Evolutionary conservation across 768 basidiomycete genomes (phyloP), one percentile per base, ranked within the genome.

Genomic region (Lactarius psammicola): DNA sequence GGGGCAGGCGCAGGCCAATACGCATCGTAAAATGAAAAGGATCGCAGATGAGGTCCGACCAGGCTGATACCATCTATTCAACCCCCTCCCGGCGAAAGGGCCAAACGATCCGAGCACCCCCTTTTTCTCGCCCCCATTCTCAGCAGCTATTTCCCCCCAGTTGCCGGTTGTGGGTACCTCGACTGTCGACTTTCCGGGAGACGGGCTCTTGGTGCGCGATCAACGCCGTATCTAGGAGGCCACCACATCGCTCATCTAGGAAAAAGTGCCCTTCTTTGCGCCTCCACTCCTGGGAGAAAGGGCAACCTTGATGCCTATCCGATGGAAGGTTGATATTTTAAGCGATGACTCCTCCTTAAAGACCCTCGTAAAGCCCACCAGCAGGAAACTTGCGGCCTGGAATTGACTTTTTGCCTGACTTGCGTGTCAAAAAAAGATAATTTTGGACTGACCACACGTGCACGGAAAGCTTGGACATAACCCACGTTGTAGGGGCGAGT

Each of bases 401-500:
- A 36, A 36, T 36, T 36, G 36, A 36, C 36, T 36, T 36, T 36
- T 36, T 36, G 11, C n/a, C n/a, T n/a, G n/a, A n/a, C n/a, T n/a
- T n/a, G n/a, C n/a, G 36, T 40, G 17, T 40, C 40, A 38, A 38
- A 38, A 38, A 38, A 38, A 38, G 38, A 3, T 17, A 20, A 42
- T 42, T 42, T 20, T 20, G 42, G 42, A 18, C 6, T 20, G 42
- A 42, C 20, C 42, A 42, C 7, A 9, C 42, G 26, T 13, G 26
- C 49, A 26, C 5, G 11, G 46, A 40, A 38, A 42, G 31, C 46
- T 28, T 36, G n/a, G n/a, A 51, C 46, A n/a, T 34, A 13, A 10
- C 46, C 36, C 65, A 62, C 65, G 65, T 66, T 62, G 59, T 18
- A 33, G 33, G 33, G 44, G 23, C 26, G 57, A n/a, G 49, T 13